Conservation (phyloP, 352 stramenopile species). For the Pythium rhizo-oryzae region DNA sequence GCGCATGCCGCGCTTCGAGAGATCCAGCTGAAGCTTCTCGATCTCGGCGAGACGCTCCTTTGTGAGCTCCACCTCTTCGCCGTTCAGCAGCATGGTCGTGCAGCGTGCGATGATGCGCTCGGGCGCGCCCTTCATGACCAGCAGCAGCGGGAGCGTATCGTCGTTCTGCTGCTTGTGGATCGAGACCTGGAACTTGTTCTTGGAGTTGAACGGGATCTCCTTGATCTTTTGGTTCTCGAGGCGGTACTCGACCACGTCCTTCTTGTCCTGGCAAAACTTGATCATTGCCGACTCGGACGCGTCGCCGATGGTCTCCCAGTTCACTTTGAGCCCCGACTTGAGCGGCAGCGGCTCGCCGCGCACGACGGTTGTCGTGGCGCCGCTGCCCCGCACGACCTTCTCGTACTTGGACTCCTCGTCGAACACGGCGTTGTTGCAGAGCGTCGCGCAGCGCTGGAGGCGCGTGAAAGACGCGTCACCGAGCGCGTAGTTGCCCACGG, state of each 20-base stretch:
- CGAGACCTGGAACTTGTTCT: slow-evolving; percentile 49
- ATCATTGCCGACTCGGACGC: slow-evolving; percentile 48
- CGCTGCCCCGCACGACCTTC: slow-evolving; percentile 32
- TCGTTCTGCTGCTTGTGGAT: slow-evolving; percentile 44
- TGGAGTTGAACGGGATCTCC: slow-evolving; percentile 52
- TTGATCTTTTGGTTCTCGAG: slow-evolving; percentile 37
- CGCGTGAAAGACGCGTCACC: slow-evolving; percentile 51
- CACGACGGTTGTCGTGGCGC: slow-evolving; percentile 15
- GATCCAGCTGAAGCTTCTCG: slow-evolving; percentile 56
- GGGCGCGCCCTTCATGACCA: slow-evolving; percentile 91
- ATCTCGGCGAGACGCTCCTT: slow-evolving; percentile 39
- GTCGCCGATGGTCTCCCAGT: slow-evolving; percentile 46
- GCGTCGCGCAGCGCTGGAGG: slow-evolving; percentile 82
- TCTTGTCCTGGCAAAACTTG: slow-evolving; percentile 41
- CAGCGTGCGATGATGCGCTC: slow-evolving; percentile 88
- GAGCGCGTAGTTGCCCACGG: slow-evolving; percentile 55
- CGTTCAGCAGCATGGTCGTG: slow-evolving; percentile 63
- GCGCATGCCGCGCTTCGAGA: slow-evolving; percentile 56
- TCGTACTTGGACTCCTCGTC: slow-evolving; percentile 79
- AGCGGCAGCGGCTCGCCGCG: slow-evolving; percentile 34
- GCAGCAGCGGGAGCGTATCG: slow-evolving; percentile 19
- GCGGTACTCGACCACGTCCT: slow-evolving; percentile 36
- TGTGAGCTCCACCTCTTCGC: slow-evolving; percentile 44
- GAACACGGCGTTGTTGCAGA: slow-evolving; percentile 92
- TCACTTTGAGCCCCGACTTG: slow-evolving; percentile 40